These are phyloP conservation scores for Fusarium miscanthi DNA, from an alignment of 2,329 filamentous ascomycete species.

Conservation along the genomic window DNA sequence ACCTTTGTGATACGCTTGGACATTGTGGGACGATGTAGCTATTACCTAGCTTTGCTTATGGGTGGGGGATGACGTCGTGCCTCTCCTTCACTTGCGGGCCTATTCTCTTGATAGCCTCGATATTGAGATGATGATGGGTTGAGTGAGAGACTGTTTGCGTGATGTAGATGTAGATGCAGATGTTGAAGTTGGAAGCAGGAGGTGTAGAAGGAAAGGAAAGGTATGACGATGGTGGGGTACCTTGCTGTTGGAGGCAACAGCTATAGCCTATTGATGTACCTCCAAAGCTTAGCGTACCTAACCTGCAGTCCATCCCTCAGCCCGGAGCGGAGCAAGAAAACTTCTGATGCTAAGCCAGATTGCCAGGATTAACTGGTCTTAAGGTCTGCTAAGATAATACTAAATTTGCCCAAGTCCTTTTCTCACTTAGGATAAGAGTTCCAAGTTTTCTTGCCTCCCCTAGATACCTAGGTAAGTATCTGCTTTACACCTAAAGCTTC, in stretches of 20 bases:
- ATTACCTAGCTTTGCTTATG: neutral
- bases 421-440: neutral
- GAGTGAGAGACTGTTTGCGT: neutral
- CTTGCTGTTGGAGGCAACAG: constrained; percentile 4
- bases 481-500: neutral
- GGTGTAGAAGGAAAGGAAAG: constrained; percentile 15
- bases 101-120: neutral
- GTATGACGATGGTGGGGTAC: constrained; percentile 41
- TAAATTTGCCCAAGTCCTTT: neutral
- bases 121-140: neutral
- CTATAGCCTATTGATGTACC: neutral
- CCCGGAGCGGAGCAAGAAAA: neutral
- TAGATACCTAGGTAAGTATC: too few species aligned
- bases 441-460: neutral
- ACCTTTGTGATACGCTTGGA: constrained; percentile 61
- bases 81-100: neutral
- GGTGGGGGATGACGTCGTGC: neutral
- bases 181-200: constrained; percentile 6
- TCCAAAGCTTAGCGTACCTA: neutral
- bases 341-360: neutral
- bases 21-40: constrained; percentile 46
- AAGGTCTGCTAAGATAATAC: neutral
- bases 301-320: neutral
- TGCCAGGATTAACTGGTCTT: neutral
- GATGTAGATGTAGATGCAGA: neutral